Evolutionary conservation across 768 basidiomycete species (phyloP).

Genomic region (Agaricus bisporus): DNA sequence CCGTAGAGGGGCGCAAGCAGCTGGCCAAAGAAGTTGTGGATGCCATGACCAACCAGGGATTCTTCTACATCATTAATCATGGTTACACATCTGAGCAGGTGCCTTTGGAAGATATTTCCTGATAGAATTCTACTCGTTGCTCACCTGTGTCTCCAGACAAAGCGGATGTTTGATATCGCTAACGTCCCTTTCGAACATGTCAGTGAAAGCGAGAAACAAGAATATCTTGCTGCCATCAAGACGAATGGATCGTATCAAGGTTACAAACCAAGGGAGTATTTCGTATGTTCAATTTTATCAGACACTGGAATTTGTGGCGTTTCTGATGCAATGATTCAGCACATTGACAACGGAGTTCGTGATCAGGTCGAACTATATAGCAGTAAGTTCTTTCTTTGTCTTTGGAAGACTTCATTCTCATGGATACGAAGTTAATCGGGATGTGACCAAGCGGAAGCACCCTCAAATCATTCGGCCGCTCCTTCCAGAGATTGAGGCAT

Average conservation of each 20-base stretch:
- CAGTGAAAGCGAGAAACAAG: slow-evolving; percentile 33
- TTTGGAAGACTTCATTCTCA: background rate
- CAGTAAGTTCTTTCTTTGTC: slow-evolving; percentile 28
- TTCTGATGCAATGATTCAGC: slow-evolving; percentile 25
- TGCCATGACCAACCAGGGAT: slow-evolving; percentile 39
- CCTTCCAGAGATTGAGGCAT: slow-evolving; percentile 45
- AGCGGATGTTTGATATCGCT: slow-evolving; percentile 43
- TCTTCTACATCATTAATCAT: slow-evolving; percentile 46
- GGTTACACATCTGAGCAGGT: slow-evolving; percentile 36
- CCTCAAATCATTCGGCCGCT: slow-evolving; percentile 44
- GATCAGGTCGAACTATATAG: slow-evolving; percentile 65
- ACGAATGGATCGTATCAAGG: slow-evolving; percentile 46
- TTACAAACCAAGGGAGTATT: slow-evolving; percentile 48
- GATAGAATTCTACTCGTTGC: background rate
- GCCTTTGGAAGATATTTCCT: background rate
- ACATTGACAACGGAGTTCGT: slow-evolving; percentile 53
- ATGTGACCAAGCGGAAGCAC: slow-evolving; percentile 40
- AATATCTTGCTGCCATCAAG: slow-evolving; percentile 32
- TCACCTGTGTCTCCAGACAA: slow-evolving; percentile 25
- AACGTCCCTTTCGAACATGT: slow-evolving; percentile 38
- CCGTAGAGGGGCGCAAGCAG: slow-evolving; percentile 27
- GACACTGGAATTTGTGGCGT: too few relatives aligned
- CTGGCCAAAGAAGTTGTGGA: slow-evolving; percentile 36
- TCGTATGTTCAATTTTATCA: slow-evolving; percentile 27
- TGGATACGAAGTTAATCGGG: slow-evolving; percentile 36